Conservation (phyloP, 1,139 yeast genomes). For the Scheffersomyces lignicola region DNA sequence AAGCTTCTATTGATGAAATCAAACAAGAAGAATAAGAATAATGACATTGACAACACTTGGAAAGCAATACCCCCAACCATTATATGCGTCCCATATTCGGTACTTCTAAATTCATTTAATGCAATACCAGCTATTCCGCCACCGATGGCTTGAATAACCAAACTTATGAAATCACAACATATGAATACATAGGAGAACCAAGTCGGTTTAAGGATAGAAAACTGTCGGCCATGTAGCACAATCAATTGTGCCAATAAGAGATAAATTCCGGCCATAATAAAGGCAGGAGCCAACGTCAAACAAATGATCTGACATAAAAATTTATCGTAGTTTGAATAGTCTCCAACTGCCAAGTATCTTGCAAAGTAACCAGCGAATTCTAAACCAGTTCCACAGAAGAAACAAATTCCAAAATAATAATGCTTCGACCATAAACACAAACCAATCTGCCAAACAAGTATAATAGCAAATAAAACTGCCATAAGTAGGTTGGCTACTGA, state of each 20-base stretch:
- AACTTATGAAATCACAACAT: constrained; percentile 31
- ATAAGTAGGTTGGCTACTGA: constrained; percentile 26
- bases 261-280: constrained; percentile 42
- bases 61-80: constrained; percentile 42
- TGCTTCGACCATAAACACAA: constrained; percentile 44
- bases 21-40: constrained; percentile 27
- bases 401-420: constrained; percentile 71
- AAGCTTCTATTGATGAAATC: constrained; percentile 26
- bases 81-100: constrained; percentile 28
- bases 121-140: constrained; percentile 35
- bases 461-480: constrained; percentile 20
- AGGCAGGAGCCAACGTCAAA: constrained; percentile 41
- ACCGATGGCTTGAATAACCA: constrained; percentile 38
- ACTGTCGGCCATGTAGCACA: constrained; percentile 27
- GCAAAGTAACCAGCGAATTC: constrained; percentile 76
- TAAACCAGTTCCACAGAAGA: constrained; percentile 57
- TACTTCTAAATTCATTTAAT: constrained; percentile 16
- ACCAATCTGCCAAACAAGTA: constrained; percentile 23
- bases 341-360: constrained; percentile 45
- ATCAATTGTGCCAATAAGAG: constrained; percentile 35
- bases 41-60: constrained; percentile 38
- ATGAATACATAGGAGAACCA: constrained; percentile 39
- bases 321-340: constrained; percentile 21
- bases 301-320: constrained; percentile 35
- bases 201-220: constrained; percentile 28